These are phyloP conservation scores for Amborella trichopoda DNA, from an alignment of 164 flowering plant species.

Conservation along the genomic window DNA sequence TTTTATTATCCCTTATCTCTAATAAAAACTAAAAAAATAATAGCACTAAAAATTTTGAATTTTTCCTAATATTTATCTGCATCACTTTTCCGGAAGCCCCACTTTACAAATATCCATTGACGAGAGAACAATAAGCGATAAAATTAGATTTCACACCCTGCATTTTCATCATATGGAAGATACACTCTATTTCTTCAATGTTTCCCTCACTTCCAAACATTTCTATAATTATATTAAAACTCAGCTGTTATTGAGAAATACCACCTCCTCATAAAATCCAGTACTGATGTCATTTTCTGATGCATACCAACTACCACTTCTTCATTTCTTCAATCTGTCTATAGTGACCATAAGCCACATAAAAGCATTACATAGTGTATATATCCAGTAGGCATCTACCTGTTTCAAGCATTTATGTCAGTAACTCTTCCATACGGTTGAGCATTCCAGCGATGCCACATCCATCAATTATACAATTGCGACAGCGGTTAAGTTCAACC, in stretches of 20 bases:
- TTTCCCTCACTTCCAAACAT: slow-evolving; percentile 53
- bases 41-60: too few relatives aligned
- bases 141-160: slow-evolving; percentile 76
- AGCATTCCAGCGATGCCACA: slow-evolving; percentile 83
- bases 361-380: slow-evolving; percentile 57
- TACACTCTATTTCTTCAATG: slow-evolving; percentile 59
- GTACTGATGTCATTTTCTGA: slow-evolving; percentile 55
- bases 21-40: too few relatives aligned
- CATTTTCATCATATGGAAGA: slow-evolving; percentile 65
- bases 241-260: slow-evolving; percentile 54
- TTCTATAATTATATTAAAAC: slow-evolving; percentile 54
- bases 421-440: slow-evolving; percentile 55
- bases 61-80: too few relatives aligned
- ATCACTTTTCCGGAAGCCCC: slow-evolving; percentile 32
- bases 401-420: slow-evolving; percentile 55
- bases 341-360: slow-evolving; percentile 64
- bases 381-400: slow-evolving; percentile 54
- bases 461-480: slow-evolving; percentile 79
- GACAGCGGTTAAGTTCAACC: slow-evolving; percentile 43
- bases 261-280: slow-evolving; percentile 67
- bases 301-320: slow-evolving; percentile 61
- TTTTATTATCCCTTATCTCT: too few relatives aligned
- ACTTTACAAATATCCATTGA: slow-evolving; percentile 58
- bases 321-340: slow-evolving; percentile 62
- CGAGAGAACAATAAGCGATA: slow-evolving; percentile 72